Evolutionary conservation across 2,329 filamentous ascomycete species (phyloP).

Genomic region (Alternaria atra): DNA sequence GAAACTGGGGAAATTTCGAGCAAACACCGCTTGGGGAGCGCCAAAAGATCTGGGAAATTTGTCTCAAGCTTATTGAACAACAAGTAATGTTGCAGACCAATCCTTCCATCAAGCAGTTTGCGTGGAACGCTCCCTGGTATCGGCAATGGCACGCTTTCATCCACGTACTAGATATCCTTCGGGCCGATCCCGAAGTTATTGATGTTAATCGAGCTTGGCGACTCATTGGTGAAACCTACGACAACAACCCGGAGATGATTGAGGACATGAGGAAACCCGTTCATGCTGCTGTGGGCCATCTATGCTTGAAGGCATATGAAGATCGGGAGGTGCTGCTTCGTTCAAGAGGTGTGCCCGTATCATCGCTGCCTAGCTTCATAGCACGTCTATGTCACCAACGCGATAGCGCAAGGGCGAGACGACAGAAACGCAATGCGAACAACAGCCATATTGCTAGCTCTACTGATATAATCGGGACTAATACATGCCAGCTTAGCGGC

Average conservation of each 20-base stretch:
- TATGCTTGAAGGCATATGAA: constrained; percentile 24
- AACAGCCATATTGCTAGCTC: background rate
- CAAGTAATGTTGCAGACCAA: constrained; percentile 69
- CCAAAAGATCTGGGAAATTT: constrained; percentile 7
- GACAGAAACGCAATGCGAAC: background rate
- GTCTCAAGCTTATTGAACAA: constrained; percentile 71
- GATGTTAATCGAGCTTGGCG: constrained; percentile 49
- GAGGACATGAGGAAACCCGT: constrained; percentile 24
- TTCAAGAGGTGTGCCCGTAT: background rate
- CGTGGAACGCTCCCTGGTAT: constrained; percentile 68
- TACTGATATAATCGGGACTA: background rate
- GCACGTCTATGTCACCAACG: background rate
- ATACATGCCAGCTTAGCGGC: background rate
- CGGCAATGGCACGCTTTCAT: constrained; percentile 69
- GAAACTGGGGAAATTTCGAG: constrained; percentile 18
- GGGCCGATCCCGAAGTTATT: constrained; percentile 40
- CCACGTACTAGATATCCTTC: constrained; percentile 58
- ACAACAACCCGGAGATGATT: constrained; percentile 36
- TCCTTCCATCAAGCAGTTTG: constrained; percentile 64
- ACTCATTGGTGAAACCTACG: constrained; percentile 43
- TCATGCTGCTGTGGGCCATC: constrained; percentile 22
- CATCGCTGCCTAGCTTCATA: background rate
- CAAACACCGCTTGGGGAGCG: constrained; percentile 67
- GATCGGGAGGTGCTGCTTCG: constrained; percentile 7
- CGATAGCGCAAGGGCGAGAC: background rate